These are phyloP conservation scores for Flaveria robusta DNA, from an alignment of 129 eudicot species.

Conservation along the genomic window DNA sequence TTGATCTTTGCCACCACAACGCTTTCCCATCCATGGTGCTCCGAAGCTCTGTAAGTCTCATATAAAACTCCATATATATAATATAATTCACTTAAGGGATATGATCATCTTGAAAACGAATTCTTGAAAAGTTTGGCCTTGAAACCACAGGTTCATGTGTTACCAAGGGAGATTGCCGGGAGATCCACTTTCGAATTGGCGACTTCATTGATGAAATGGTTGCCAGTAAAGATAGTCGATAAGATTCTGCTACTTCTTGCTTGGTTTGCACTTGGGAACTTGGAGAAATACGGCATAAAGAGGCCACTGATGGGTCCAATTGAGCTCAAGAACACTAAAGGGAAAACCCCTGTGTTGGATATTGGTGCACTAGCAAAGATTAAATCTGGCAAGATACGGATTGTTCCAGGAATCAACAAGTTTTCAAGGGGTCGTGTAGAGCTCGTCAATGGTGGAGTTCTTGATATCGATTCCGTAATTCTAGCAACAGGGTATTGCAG, in stretches of 20 bases:
- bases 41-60: constrained; percentile 77
- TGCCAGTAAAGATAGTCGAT: constrained; percentile 64
- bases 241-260: constrained; percentile 53
- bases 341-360: constrained; percentile 88
- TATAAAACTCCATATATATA: neutral
- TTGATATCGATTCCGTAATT: constrained; percentile 73
- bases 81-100: neutral
- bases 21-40: constrained; percentile 84
- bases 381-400: constrained; percentile 57
- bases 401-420: constrained; percentile 80
- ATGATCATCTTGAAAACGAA: neutral
- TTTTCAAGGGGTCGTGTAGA: constrained; percentile 61
- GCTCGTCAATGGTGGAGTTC: constrained; percentile 56
- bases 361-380: constrained; percentile 71
- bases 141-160: constrained; percentile 69
- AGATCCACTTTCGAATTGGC: constrained; percentile 81
- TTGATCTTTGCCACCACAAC: constrained; percentile 83
- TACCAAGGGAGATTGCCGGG: constrained; percentile 81
- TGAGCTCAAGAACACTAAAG: constrained; percentile 64
- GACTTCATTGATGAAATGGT: constrained; percentile 59
- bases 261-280: constrained; percentile 53
- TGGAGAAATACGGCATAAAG: constrained; percentile 72
- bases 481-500: constrained; percentile 95
- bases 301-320: constrained; percentile 83
- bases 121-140: neutral